Conservation (phyloP, 75 land plant genomes). For the Chamaecyparis obtusa region DNA sequence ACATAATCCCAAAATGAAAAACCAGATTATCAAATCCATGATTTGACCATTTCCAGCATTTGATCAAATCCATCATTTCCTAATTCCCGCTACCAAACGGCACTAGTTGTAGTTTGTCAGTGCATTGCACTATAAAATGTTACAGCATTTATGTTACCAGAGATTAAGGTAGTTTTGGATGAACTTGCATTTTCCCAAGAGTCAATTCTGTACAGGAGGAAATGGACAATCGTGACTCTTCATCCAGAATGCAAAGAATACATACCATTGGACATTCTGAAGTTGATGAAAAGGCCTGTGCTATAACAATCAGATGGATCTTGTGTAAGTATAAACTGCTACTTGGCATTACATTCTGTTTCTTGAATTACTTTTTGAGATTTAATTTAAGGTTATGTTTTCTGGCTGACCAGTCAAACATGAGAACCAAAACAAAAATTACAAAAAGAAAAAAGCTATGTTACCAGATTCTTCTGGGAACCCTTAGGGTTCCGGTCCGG, state of each 20-base stretch:
- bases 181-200: slow-evolving; percentile 58
- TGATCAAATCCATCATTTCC: too few species aligned
- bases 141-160: slow-evolving; percentile 54
- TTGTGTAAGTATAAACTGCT: slow-evolving; percentile 41
- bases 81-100: too few species aligned
- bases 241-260: slow-evolving; percentile 13
- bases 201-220: slow-evolving; percentile 1
- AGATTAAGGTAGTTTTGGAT: slow-evolving; percentile 64
- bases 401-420: too few species aligned
- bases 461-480: too few species aligned
- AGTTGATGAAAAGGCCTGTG: slow-evolving; percentile 22
- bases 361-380: neutral
- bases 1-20: too few species aligned
- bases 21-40: too few species aligned
- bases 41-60: too few species aligned
- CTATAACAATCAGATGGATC: slow-evolving; percentile 45
- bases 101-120: slow-evolving; percentile 56
- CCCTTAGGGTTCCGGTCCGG: too few species aligned
- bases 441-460: too few species aligned
- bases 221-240: slow-evolving; percentile 10
- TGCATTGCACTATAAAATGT: slow-evolving; percentile 65
- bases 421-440: too few species aligned
- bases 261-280: slow-evolving; percentile 2
- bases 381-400: too few species aligned
- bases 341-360: neutral